Base-by-base conservation (phyloP, 352 stramenopile genomes). In the Sclerospora graminicola region DNA sequence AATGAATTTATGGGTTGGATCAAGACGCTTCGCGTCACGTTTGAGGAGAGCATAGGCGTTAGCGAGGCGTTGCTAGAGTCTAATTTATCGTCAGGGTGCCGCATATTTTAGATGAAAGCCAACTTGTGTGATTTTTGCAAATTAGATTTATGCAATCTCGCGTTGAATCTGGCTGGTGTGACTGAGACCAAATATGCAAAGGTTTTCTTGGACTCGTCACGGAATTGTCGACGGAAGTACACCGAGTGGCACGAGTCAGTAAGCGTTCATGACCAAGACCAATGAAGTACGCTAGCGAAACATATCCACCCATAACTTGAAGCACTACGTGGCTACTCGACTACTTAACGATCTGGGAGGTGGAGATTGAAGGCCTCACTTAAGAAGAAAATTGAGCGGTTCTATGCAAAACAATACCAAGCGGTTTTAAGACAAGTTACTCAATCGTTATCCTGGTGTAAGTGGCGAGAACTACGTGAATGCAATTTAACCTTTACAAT, bases 1-100 rank as follows among this genome's bases (percentile, higher is more conserved):
- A n/a, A 24, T 8, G 15, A 13, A 13, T 8, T 15, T 15, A 13
- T 33, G 28, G 28, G 8, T 2, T 8, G 15, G 28, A 33, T 13
- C 15, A 13, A 33, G 15, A 43, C 8, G 46, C 61, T 83, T 34
- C 73, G 89, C 35, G 82, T 96, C 39, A 85, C 97, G 54, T 97
- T 97, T 60, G 84, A 97, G 0, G 92, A 98, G 60, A 94, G 77
- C 54, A 95, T 97, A 57, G 97, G 92, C 57, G 89, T 97, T 63
- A 92, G 96, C 55, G 51, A 79, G 30, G 69, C 94, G 54, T 57
- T 98, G 10, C 63, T 98, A 8, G 66, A 95, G 43, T n/a, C 83
- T 80, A 42, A 98, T 97, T 70, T 97, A 94, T 49, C 63, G 66
- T 36, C 54, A 76, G 77, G 85, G 49, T 20, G 61, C 55, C 61